Percentiles rank a stretch among this genome's conserved stretches.
Conservation (phyloP, 805 yeast genomes). For the Ogataea salicorniae region DNA sequence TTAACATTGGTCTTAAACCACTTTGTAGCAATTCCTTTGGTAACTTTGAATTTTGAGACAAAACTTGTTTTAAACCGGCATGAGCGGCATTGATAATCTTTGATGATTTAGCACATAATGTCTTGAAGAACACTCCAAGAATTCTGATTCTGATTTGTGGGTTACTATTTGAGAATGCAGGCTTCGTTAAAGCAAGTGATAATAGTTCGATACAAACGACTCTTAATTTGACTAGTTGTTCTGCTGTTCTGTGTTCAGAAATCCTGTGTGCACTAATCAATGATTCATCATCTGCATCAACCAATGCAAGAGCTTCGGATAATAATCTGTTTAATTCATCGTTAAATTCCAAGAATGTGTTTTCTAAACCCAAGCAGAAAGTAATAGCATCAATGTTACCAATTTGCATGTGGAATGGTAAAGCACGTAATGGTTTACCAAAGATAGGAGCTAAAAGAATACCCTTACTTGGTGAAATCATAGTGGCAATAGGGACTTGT, state of each 20-base stretch:
- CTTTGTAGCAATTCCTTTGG: conserved; percentile 95
- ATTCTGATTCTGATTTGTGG: conserved; percentile 74
- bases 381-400: conserved; percentile 98
- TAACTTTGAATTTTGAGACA: conserved; percentile 78
- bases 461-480: conserved; percentile 79
- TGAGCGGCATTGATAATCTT: conserved; percentile 93
- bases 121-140: conserved; percentile 90
- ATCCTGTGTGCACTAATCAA: conserved; percentile 82
- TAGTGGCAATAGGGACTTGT: conserved; percentile 59
- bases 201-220: conserved; percentile 84
- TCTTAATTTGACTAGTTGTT: conserved; percentile 79
- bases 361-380: conserved; percentile 75
- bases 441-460: conserved; percentile 87
- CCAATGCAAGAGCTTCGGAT: conserved; percentile 87
- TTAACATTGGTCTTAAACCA: conserved; percentile 90
- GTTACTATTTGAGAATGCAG: conserved; percentile 66
- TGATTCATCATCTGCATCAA: conserved; percentile 97
- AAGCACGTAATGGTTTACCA: conserved; percentile 92
- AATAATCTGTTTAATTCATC: conserved; percentile 84
- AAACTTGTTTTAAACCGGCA: conserved; percentile 74
- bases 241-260: conserved; percentile 81
- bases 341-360: conserved; percentile 76
- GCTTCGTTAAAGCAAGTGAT: conserved; percentile 77
- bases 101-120: conserved; percentile 77
- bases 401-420: conserved; percentile 98